Conservation (phyloP, 352 stramenopile species). For the Phytophthora sansomeana region DNA sequence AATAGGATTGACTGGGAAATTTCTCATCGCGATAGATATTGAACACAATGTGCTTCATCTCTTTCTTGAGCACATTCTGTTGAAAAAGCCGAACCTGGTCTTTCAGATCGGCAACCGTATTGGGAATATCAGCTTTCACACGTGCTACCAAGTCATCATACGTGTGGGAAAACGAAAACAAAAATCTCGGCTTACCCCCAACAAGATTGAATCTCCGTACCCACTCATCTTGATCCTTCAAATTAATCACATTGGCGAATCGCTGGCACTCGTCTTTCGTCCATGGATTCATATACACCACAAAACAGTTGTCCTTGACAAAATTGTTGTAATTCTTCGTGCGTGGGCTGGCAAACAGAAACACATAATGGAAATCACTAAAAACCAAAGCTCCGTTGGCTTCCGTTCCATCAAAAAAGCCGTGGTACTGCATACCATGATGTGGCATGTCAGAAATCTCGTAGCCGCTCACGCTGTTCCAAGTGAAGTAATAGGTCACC, state of each 20-base stretch:
- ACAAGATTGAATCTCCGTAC: conserved; percentile 32
- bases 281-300: conserved; percentile 44
- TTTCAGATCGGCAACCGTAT: conserved; percentile 8
- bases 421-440: conserved; percentile 11
- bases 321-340: conserved; percentile 34
- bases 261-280: conserved; percentile 28
- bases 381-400: background rate
- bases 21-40: conserved; percentile 7
- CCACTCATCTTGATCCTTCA: conserved; percentile 27
- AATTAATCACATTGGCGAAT: conserved; percentile 21
- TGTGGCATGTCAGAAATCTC: background rate
- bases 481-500: conserved; percentile 22
- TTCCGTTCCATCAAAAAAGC: conserved; percentile 27
- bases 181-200: conserved; percentile 34
- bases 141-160: conserved; percentile 13
- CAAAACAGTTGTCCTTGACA: conserved; percentile 31
- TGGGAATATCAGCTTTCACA: conserved; percentile 7
- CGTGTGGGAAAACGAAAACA: conserved; percentile 24
- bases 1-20: background rate
- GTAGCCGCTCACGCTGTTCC: conserved; percentile 7
- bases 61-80: conserved; percentile 11
- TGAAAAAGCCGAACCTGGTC: conserved; percentile 1
- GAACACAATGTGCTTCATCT: conserved; percentile 21
- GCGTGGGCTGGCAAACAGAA: conserved; percentile 33
- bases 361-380: conserved; percentile 1